phyloP scores from a whole-genome alignment of 1,284 basidiomycete species.

The Ganoderma meredithae region DNA sequence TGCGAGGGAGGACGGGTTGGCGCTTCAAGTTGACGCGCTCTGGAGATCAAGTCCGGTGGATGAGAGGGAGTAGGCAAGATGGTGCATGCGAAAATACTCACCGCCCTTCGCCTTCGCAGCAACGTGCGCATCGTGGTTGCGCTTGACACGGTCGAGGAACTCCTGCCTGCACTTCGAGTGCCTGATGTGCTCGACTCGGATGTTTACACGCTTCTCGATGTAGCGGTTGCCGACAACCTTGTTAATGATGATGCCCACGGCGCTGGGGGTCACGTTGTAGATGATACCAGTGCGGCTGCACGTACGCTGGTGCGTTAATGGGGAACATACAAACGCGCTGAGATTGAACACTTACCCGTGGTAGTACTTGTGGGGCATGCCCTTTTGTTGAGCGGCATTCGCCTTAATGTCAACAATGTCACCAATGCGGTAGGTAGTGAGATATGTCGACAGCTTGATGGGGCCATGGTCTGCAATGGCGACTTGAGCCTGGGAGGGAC shows the following conservation, averaged over 20 bases:
- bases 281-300: slow-evolving; percentile 93
- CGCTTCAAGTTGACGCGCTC: slow-evolving; percentile 91
- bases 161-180: slow-evolving; percentile 99
- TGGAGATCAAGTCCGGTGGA: slow-evolving; percentile 39
- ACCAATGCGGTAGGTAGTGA: slow-evolving; percentile 93
- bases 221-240: slow-evolving; percentile 99
- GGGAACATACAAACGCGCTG: not conserved
- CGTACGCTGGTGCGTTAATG: slow-evolving; percentile 17
- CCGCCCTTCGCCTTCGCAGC: slow-evolving; percentile 91
- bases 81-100: slow-evolving; percentile 52
- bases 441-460: slow-evolving; percentile 92
- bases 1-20: slow-evolving; percentile 85
- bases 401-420: slow-evolving; percentile 99
- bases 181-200: slow-evolving; percentile 97
- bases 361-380: slow-evolving; percentile 99
- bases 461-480: slow-evolving; percentile 82
- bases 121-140: slow-evolving; percentile 87
- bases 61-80: slow-evolving; percentile 12
- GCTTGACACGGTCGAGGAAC: slow-evolving; percentile 96
- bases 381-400: slow-evolving; percentile 99
- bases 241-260: slow-evolving; percentile 98
- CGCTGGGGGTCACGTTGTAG: slow-evolving; percentile 96
- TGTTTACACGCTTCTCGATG: slow-evolving; percentile 99
- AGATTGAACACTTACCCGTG: slow-evolving; percentile 65
- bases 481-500: slow-evolving; percentile 23